These are phyloP conservation scores for Pestalotiopsis sp. DNA, from an alignment of 2,329 filamentous ascomycete genomes.

Conservation along the genomic window DNA sequence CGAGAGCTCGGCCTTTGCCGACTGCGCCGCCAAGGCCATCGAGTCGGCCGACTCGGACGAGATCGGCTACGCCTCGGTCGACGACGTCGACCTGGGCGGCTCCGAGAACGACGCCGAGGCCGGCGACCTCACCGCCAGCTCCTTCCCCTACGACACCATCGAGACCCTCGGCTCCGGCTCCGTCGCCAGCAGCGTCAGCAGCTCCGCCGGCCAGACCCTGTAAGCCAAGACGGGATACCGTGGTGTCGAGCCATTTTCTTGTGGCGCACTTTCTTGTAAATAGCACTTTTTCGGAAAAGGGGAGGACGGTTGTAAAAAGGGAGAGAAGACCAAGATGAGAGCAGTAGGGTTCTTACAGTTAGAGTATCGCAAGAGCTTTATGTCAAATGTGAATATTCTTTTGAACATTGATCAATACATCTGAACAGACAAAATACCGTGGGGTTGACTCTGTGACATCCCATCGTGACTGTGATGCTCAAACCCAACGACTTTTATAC, in stretches of 20 bases:
- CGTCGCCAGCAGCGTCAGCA: conserved; percentile 45
- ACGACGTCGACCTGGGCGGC: conserved; percentile 47
- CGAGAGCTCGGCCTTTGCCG: conserved; percentile 44
- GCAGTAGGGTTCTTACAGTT: background rate
- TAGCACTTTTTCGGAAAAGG: background rate
- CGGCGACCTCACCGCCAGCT: conserved; percentile 32
- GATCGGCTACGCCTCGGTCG: conserved; percentile 42
- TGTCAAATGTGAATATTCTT: conserved; percentile 5
- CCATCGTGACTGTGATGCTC: no score
- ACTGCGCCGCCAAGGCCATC: conserved; percentile 25
- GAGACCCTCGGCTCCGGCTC: conserved; percentile 48
- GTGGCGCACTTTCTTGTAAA: background rate
- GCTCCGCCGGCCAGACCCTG: conserved; percentile 41
- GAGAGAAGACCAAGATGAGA: background rate
- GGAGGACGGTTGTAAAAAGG: background rate
- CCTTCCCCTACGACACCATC: conserved; percentile 56
- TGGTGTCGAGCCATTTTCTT: background rate
- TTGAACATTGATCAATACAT: background rate
- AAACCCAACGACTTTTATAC: no score
- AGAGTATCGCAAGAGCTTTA: background rate
- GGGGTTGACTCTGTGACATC: no score
- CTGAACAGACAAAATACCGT: no score
- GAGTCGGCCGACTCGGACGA: conserved; percentile 41
- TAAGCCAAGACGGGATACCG: background rate
- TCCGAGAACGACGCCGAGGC: conserved; percentile 24